Percentiles rank a stretch among this genome's conserved stretches.
These are phyloP conservation scores for Aureobasidium namibiae DNA, from an alignment of 2,329 filamentous ascomycete species.

Conservation along the genomic window DNA sequence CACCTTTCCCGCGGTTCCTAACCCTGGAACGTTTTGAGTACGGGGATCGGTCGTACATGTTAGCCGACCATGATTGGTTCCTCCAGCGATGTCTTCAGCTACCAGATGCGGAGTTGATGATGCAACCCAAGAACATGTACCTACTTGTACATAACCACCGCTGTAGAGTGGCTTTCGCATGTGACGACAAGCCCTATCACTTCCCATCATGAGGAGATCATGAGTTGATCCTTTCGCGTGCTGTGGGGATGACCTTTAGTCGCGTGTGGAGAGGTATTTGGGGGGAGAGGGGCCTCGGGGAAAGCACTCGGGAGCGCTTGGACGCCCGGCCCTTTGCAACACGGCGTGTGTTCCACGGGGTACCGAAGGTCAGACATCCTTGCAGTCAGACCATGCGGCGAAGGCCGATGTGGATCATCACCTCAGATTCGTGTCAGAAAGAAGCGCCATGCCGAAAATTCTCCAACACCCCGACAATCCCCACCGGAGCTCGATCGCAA, in stretches of 20 bases:
- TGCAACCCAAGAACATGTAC: not conserved
- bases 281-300: not conserved
- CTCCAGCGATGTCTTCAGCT: slow-evolving; percentile 1
- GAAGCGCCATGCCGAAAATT: slow-evolving; percentile 1
- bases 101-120: not conserved
- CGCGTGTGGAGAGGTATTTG: not conserved
- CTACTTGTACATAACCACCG: not conserved
- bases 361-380: slow-evolving; percentile 9
- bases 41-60: slow-evolving; percentile 5
- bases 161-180: not conserved
- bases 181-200: not conserved
- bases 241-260: not conserved
- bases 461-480: not conserved
- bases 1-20: not conserved
- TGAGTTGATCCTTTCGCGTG: slow-evolving; percentile 5
- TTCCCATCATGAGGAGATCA: not conserved
- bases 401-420: slow-evolving; percentile 5
- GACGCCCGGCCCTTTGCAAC: slow-evolving; percentile 8
- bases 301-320: not conserved
- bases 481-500: not conserved
- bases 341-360: not conserved
- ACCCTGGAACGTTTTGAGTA: slow-evolving; percentile 7
- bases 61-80: slow-evolving; percentile 11
- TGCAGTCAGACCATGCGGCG: slow-evolving; percentile 3
- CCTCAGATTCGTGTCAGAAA: slow-evolving; percentile 2